These are phyloP conservation scores for Vachellia collinsii DNA, from an alignment of 306 rosid species.

Conservation along the genomic window DNA sequence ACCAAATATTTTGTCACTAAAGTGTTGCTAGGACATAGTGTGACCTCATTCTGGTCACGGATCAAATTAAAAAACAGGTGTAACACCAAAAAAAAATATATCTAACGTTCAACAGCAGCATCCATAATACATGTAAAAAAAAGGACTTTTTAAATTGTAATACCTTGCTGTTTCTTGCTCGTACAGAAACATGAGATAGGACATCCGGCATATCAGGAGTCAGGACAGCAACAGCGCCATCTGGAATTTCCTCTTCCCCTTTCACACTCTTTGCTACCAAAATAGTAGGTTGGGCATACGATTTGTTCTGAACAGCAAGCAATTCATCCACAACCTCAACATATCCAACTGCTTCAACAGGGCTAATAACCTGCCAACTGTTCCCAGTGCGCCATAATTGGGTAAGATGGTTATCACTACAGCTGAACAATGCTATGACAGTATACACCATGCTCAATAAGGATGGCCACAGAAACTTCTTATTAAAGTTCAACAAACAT, in stretches of 20 bases:
- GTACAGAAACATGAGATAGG: slow-evolving; percentile 96
- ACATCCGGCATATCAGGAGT: slow-evolving; percentile 99
- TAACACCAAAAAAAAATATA: neutral
- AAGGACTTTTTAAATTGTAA: slow-evolving; percentile 23
- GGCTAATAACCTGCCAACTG: slow-evolving; percentile 99
- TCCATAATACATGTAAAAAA: slow-evolving; percentile 31
- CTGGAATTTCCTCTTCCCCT: slow-evolving; percentile 99
- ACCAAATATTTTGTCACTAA: neutral
- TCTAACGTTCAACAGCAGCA: slow-evolving; percentile 20
- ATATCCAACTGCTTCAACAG: slow-evolving; percentile 85
- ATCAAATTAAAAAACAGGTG: slow-evolving; percentile 10
- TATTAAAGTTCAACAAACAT: slow-evolving; percentile 29
- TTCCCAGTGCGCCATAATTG: slow-evolving; percentile 44
- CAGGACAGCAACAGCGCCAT: slow-evolving; percentile 96
- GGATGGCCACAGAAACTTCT: slow-evolving; percentile 31
- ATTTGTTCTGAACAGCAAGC: slow-evolving; percentile 89
- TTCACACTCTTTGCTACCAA: slow-evolving; percentile 85
- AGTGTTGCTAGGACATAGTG: neutral
- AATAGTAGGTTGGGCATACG: slow-evolving; percentile 81
- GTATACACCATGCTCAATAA: slow-evolving; percentile 17
- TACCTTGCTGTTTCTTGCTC: slow-evolving; percentile 99
- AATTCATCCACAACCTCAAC: slow-evolving; percentile 89
- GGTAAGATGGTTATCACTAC: slow-evolving; percentile 37
- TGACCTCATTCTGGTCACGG: slow-evolving; percentile 4
- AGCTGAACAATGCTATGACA: slow-evolving; percentile 29